Conservation (phyloP, 2,329 filamentous ascomycete species). For the Hortaea werneckii region DNA sequence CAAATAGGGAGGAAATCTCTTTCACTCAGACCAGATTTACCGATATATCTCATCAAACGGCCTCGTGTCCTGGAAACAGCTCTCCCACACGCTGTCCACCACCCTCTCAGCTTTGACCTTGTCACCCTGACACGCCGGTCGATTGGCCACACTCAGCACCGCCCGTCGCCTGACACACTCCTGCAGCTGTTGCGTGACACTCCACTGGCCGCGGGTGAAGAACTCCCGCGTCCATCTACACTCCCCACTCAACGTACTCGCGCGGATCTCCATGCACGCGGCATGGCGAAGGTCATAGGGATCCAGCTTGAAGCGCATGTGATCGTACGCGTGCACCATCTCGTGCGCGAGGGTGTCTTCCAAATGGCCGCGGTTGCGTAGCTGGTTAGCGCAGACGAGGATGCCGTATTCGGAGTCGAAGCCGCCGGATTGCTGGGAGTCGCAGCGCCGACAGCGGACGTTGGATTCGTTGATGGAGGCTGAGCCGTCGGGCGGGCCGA, state of each 20-base stretch:
- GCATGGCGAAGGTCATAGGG: slow-evolving; percentile 75
- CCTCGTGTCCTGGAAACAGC: slow-evolving; percentile 85
- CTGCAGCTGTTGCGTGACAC: slow-evolving; percentile 84
- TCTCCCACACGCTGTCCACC: slow-evolving; percentile 98
- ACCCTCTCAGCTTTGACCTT: slow-evolving; percentile 76
- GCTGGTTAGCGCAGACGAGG: slow-evolving; percentile 82
- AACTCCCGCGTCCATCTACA: slow-evolving; percentile 85
- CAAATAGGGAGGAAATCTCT: background rate
- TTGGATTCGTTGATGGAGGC: slow-evolving; percentile 64
- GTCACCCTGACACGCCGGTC: slow-evolving; percentile 66
- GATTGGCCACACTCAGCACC: slow-evolving; percentile 64
- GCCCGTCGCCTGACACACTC: slow-evolving; percentile 79
- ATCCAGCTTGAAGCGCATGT: slow-evolving; percentile 83
- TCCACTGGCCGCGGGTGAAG: slow-evolving; percentile 75
- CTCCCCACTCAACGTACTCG: slow-evolving; percentile 85
- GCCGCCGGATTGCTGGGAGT: slow-evolving; percentile 62
- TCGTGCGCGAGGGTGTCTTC: slow-evolving; percentile 95
- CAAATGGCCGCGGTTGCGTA: slow-evolving; percentile 66
- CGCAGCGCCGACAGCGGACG: slow-evolving; percentile 74
- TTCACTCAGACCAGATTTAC: slow-evolving; percentile 26
- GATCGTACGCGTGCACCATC: slow-evolving; percentile 96
- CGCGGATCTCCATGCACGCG: slow-evolving; percentile 93
- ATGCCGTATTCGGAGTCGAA: slow-evolving; percentile 85
- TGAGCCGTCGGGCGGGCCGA: slow-evolving; percentile 43
- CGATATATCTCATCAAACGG: slow-evolving; percentile 97